Base-by-base conservation (phyloP, 2,329 filamentous ascomycete genomes). In the Penicillium sp. region DNA sequence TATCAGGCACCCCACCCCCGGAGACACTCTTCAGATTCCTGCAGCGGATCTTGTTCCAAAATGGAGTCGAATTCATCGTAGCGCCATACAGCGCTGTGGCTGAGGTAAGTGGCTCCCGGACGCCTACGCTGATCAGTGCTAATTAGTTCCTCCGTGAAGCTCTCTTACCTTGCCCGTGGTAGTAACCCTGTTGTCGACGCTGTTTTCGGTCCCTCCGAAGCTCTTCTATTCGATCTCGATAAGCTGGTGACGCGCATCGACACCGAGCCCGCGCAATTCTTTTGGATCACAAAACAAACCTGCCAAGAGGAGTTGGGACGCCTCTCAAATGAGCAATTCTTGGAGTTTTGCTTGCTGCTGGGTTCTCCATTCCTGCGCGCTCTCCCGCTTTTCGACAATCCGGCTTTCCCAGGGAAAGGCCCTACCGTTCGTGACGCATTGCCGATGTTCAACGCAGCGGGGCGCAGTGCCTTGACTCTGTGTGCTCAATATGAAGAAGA, bases 71-170 rank as follows among this genome's bases (percentile, higher is more conserved):
- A 53, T 95, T 90, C 64, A 76, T 89, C 40, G 87, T 95, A 37
- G 86, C 92, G 11, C 92, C 92, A 1, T 95, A 89, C 75, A 90
- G 87, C 68, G 89, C 91, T 31, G 86, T 87, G 62, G 88, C 89
- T 50, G 89, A 95, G 82, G 88, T 92, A 72, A 65, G 76, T 36
- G 34, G 3, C 22, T 30, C 6, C 29, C 39, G n/a, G 13, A 31
- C 30, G 16, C n/a, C 19, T 19, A n/a, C 10, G 49, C 16, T 33
- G 30, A 30, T 16, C 11, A 19, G 2, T 41, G 41, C 39, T 59
- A 27, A 60, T 38, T 18, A 12, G 18, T 38, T 22, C 31, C 18
- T 37, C 16, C 4, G n/a, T 44, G 52, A 49, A 65, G 63, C 81
- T 95, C 55, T 87, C 88, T 38, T 89, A 92, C 64, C 82, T 95